These are phyloP conservation scores for Kalanchoe fedtschenkoi DNA, from an alignment of 164 flowering plant species.

Conservation along the genomic window DNA sequence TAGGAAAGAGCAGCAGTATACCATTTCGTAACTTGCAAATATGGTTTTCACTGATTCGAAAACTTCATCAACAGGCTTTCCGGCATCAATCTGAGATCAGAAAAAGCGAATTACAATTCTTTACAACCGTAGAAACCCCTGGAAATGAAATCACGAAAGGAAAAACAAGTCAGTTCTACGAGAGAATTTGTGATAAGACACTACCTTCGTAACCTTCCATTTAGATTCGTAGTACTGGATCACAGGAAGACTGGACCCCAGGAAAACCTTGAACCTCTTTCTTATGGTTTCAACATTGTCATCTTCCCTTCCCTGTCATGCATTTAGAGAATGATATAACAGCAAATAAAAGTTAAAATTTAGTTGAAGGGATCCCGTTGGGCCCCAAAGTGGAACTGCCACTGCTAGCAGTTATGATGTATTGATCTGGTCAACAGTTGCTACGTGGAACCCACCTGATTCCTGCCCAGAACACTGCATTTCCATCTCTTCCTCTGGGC, in stretches of 20 bases:
- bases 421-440: not conserved
- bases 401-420: not conserved
- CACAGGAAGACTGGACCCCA: slow-evolving; percentile 73
- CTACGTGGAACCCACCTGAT: slow-evolving; percentile 43
- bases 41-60: slow-evolving; percentile 56
- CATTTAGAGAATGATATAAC: not conserved
- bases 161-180: not conserved
- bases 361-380: not conserved
- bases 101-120: not conserved
- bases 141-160: not conserved
- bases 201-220: slow-evolving; percentile 73
- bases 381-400: not conserved
- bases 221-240: slow-evolving; percentile 49
- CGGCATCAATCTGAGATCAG: slow-evolving; percentile 64
- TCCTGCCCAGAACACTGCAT: slow-evolving; percentile 69
- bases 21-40: slow-evolving; percentile 39
- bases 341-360: not conserved
- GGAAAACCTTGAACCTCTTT: slow-evolving; percentile 69
- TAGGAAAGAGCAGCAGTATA: slow-evolving; percentile 14
- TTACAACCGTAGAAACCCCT: not conserved
- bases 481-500: slow-evolving; percentile 93
- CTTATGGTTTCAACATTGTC: slow-evolving; percentile 75
- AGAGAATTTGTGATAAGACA: slow-evolving; percentile 1
- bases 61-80: slow-evolving; percentile 63
- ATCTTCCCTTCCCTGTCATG: slow-evolving; percentile 71